These are phyloP conservation scores for Trametes coccinea DNA, from an alignment of 768 basidiomycete genomes.

Conservation along the genomic window DNA sequence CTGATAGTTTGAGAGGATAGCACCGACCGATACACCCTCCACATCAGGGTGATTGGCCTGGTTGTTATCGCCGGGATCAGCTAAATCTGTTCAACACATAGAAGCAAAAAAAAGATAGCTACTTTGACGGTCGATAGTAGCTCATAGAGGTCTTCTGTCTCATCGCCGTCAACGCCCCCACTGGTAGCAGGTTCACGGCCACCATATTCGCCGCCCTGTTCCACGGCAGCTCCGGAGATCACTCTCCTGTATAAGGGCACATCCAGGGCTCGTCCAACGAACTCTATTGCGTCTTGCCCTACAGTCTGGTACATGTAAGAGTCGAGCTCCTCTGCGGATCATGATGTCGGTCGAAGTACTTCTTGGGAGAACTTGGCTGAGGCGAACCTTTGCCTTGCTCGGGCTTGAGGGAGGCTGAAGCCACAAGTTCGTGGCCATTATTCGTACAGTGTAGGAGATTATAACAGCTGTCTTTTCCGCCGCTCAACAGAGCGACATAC, in stretches of 20 bases:
- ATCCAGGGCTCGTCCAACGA: conserved; percentile 81
- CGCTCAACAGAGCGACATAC: conserved; percentile 91
- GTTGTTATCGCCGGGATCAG: background rate
- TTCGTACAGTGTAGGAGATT: conserved; percentile 86
- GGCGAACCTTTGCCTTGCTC: conserved; percentile 76
- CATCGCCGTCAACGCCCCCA: conserved; percentile 74
- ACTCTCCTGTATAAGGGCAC: conserved; percentile 83
- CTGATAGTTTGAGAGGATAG: conserved; percentile 97
- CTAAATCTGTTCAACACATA: background rate
- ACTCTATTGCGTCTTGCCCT: conserved; percentile 88
- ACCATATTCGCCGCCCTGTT: conserved; percentile 87
- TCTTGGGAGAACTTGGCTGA: conserved; percentile 21
- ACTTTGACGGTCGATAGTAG: conserved; percentile 81
- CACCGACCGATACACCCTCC: conserved; percentile 88
- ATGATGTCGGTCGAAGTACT: conserved; percentile 20
- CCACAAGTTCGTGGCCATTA: conserved; percentile 86
- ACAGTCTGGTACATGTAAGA: conserved; percentile 99
- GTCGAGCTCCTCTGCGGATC: conserved; percentile 87
- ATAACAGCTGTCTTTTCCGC: conserved; percentile 97
- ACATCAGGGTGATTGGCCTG: conserved; percentile 79
- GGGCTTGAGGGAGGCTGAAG: conserved; percentile 87
- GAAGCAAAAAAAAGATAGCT: background rate
- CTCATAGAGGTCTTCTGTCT: conserved; percentile 90
- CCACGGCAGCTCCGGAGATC: conserved; percentile 79
- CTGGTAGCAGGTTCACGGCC: conserved; percentile 46